phyloP scores from a whole-genome alignment of 208 protist genomes.

The Crithidia brevicula region DNA sequence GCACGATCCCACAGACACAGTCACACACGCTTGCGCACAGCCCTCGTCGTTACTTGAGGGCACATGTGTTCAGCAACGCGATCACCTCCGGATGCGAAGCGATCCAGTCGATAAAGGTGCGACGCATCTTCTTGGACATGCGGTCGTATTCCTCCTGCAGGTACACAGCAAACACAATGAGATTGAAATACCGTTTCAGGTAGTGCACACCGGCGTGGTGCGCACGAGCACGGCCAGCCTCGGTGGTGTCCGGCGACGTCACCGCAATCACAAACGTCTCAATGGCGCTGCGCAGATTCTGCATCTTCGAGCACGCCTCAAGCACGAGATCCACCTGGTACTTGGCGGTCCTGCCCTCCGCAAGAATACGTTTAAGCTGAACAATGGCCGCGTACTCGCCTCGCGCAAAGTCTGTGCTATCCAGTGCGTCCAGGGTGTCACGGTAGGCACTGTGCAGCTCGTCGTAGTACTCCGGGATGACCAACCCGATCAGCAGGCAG shows the following conservation, averaged over 20 bases:
- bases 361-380: constrained; percentile 84
- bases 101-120: constrained; percentile 69
- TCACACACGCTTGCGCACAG: too few relatives aligned
- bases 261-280: constrained; percentile 73
- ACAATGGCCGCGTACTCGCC: constrained; percentile 82
- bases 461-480: constrained; percentile 87
- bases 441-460: constrained; percentile 77
- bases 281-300: constrained; percentile 89
- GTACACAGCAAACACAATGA: constrained; percentile 88
- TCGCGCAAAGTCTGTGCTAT: constrained; percentile 50
- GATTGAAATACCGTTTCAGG: constrained; percentile 87
- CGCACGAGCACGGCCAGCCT: constrained; percentile 71
- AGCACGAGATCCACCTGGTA: constrained; percentile 83
- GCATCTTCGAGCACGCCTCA: constrained; percentile 86
- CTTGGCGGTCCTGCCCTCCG: constrained; percentile 71
- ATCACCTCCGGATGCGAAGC: constrained; percentile 68
- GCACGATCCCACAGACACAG: too few relatives aligned
- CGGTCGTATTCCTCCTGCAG: constrained; percentile 83
- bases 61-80: constrained; percentile 56
- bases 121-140: constrained; percentile 59
- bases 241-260: constrained; percentile 73
- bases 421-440: constrained; percentile 54
- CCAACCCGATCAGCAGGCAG: constrained; percentile 83
- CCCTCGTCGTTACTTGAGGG: constrained; percentile 45
- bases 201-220: constrained; percentile 90